Evolutionary conservation across 495 filamentous ascomycete species (phyloP), one percentile per base, ranked within the genome.

Genomic region (Xylaria grammica): DNA sequence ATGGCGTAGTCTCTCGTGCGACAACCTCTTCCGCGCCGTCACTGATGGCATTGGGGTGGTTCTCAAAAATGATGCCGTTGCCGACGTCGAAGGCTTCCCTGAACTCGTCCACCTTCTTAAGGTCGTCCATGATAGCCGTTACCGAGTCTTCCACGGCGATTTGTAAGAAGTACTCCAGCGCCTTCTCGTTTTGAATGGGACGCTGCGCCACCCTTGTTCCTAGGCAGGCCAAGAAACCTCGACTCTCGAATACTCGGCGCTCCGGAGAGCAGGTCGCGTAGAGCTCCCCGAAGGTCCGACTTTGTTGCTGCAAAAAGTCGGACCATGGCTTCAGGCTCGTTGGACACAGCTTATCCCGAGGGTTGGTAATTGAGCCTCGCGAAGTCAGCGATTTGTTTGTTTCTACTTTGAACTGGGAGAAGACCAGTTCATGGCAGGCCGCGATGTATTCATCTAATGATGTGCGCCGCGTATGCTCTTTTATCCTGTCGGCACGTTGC

Each of bases 271-370:
- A 46, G 22, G 40, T 17, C 9, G 22, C 24, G 36, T 63, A 54
- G 36, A 63, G 60, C 40, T 44, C 29, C 40, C 38, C 15, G 17
- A 63, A 63, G 19, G 50, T 63, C 22, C 34, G n/a, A 22, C 60
- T 54, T 45, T 63, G 50, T 54, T 54, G 20, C 51, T 63, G 30
- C 24, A 63, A 51, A 38, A 63, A 63, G 32, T 63, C 40, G 24
- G 24, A 27, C 61, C 51, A 63, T 38, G 38, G 51, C 45, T 46
- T 34, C 19, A 63, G 51, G 22, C 42, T 24, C 6, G 40, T 46
- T 22, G 51, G 61, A 27, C 38, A 63, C 17, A 15, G 27, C 22
- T 46, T 63, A 17, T 56, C 27, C 13, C 20, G 26, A 3, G 51
- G 61, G 44, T 56, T 48, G 27, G 51, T 48, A 26, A 63, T 55